These are phyloP conservation scores for Acacia acuminata DNA, from an alignment of 306 rosid species.

Conservation along the genomic window DNA sequence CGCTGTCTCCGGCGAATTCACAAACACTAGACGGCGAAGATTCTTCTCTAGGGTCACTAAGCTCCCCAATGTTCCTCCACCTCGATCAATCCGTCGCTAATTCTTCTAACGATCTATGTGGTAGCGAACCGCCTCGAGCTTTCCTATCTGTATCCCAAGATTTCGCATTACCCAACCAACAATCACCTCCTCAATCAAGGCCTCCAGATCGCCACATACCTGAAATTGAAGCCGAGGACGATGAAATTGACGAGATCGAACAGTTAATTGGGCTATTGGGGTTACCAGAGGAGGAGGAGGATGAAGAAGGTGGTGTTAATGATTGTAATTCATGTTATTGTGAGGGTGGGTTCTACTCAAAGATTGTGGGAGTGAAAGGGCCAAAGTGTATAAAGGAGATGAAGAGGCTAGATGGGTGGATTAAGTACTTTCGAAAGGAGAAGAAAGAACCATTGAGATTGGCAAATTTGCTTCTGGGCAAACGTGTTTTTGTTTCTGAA, in stretches of 20 bases:
- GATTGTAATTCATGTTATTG: constrained; percentile 64
- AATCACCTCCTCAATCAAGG: constrained; percentile 31
- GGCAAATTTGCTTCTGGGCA: constrained; percentile 78
- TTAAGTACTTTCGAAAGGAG: constrained; percentile 53
- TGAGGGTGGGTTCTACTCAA: constrained; percentile 77
- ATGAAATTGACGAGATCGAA: constrained; percentile 50
- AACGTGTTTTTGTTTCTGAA: constrained; percentile 58
- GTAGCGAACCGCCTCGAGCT: constrained; percentile 61
- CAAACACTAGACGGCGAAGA: constrained; percentile 27
- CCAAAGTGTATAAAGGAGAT: constrained; percentile 78
- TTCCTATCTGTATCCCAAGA: constrained; percentile 65
- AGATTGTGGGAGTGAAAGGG: constrained; percentile 78
- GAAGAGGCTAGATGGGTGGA: constrained; percentile 83
- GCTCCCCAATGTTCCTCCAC: constrained; percentile 63
- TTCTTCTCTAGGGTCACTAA: constrained; percentile 39
- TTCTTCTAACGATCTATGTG: constrained; percentile 33
- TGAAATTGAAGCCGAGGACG: constrained; percentile 25
- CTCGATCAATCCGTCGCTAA: constrained; percentile 34
- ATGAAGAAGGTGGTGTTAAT: constrained; percentile 1
- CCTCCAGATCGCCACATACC: constrained; percentile 6
- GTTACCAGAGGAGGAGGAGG: constrained; percentile 36
- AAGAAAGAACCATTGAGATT: constrained; percentile 74
- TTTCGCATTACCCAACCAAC: constrained; percentile 39
- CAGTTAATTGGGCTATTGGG: constrained; percentile 60
- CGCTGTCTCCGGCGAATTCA: not conserved